Base-by-base conservation (phyloP, 1,284 basidiomycete species). In the Trichosporon faecale region DNA sequence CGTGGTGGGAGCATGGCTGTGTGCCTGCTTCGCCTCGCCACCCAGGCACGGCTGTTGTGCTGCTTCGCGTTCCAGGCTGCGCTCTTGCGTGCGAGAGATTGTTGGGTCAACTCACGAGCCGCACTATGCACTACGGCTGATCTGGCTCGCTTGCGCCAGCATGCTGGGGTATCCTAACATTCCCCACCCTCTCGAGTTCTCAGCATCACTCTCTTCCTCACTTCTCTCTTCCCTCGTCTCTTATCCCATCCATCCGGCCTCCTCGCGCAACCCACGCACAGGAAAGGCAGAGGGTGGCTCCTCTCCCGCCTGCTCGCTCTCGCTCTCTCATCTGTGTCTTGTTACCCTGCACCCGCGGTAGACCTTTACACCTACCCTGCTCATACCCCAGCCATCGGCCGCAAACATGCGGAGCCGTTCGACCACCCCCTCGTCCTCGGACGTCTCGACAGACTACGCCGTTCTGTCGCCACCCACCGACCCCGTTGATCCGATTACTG, bases 21-120 rank as follows among this genome's bases (percentile, higher is more conserved):
- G 49, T 52, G 49, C 49, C 49, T 25, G 16, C 18, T 6, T 18
- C 4, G 14, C n/a, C 23, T 52, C 21, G 49, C 21, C 49, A 52
- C 49, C 49, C 49, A 52, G 49, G 49, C 49, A 63, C 61, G 61
- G 35, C 37, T 63, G 61, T 63, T 35, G 49, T 40, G 40, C 40
- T 23, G 11, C 21, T 25, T 25, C 49, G 49, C 49, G 49, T 52
- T 52, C 49, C 23, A 52, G 49, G 49, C 49, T 52, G 49, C 49
- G 49, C 21, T 7, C 21, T 52, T 52, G 49, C 49, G 2, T 52
- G 21, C 8, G 9, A 23, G n/a, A 25, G 49, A 21, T 9, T 52
- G 49, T 21, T 25, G 23, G 16, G 49, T 52, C 21, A 9, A 23
- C 49, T 52, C 49, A 18, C 21, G 21, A 21, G 49, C 25, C 49